Base-by-base conservation (phyloP, 1,284 basidiomycete species). In the Golubevia pallescens region DNA sequence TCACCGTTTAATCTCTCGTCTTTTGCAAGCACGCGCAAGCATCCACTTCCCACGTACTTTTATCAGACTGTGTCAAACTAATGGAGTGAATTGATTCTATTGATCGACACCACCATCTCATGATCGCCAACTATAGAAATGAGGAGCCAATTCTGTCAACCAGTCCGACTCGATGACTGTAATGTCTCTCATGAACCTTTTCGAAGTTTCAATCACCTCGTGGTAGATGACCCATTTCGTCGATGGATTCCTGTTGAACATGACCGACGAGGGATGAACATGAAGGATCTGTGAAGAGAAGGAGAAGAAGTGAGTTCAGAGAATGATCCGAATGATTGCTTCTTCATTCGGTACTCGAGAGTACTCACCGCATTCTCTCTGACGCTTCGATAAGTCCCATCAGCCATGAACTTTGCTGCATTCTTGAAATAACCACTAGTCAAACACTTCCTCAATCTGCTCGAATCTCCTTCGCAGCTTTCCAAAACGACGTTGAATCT, bases 141-240 rank as follows among this genome's bases (percentile, higher is more conserved):
- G n/a, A n/a, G n/a, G n/a, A n/a, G 88, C 88, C 34, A 88, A 69
- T 72, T 88, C 87, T 1, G 86, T 86, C 24, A 88, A 79, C 88
- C 88, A 89, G 57, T 88, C 88, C 65, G 87, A 85, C 52, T 88
- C 87, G 32, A 89, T 86, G 5, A 88, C 87, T 0, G 88, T 89
- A 19, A 90, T 63, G 70, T 90, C 89, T 56, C 88, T 77, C 86
- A 90, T 89, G 73, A 88, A 89, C 24, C 84, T 91, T 86, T 96
- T 97, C 72, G 93, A 95, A 0, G 96, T 97, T 86, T 97, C 94
- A 75, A 96, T 90, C 86, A 98, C 92, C 84, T 99, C 95, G 81
- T 97, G 94, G 81, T 92, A 99, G 21, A 99, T 88, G 4, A 98
- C 93, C 93, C 94, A 99, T 8, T 93, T 93, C 0, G 92, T 92